Percentiles rank a stretch among this genome's conserved stretches.
Evolutionary conservation across 352 stramenopile genomes (phyloP).

Genomic region (Phytophthora vignae): DNA sequence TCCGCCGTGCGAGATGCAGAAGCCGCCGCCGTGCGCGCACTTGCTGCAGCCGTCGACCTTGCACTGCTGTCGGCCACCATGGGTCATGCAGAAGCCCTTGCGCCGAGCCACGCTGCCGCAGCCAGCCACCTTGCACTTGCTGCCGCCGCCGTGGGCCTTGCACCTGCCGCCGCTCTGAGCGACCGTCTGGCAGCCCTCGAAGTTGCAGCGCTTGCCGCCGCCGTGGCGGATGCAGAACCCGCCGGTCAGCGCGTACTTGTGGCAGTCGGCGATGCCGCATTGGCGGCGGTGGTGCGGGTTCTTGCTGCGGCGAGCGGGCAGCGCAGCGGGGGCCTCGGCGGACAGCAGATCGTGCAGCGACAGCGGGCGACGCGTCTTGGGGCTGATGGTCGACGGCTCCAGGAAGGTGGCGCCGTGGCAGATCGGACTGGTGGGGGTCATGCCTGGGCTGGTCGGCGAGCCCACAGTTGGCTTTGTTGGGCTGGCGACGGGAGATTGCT

Average conservation of each 20-base stretch:
- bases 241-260: constrained; percentile 72
- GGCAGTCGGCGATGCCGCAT: constrained; percentile 62
- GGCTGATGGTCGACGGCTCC: constrained; percentile 8
- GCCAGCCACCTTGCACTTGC: constrained; percentile 71
- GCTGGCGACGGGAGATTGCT: constrained; percentile 18
- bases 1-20: constrained; percentile 80
- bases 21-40: constrained; percentile 81
- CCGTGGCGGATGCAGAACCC: constrained; percentile 90
- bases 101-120: constrained; percentile 72
- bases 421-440: constrained; percentile 25
- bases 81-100: constrained; percentile 79
- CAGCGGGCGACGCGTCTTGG: constrained; percentile 54
- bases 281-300: constrained; percentile 59
- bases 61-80: constrained; percentile 78
- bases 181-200: constrained; percentile 76
- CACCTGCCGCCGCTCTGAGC: constrained; percentile 83
- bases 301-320: constrained; percentile 22
- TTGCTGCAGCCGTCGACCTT: constrained; percentile 80
- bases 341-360: constrained; percentile 66
- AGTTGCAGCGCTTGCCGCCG: constrained; percentile 79
- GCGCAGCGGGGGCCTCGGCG: constrained; percentile 22
- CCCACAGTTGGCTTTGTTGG: constrained; percentile 35
- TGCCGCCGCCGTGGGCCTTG: constrained; percentile 86
- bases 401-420: background rate
- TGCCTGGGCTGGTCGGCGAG: constrained; percentile 44